A percentile compares a stretch with the other conserved stretches of the same genome.
phyloP scores from a whole-genome alignment of 352 stramenopile species.

The Phytophthora europaea region DNA sequence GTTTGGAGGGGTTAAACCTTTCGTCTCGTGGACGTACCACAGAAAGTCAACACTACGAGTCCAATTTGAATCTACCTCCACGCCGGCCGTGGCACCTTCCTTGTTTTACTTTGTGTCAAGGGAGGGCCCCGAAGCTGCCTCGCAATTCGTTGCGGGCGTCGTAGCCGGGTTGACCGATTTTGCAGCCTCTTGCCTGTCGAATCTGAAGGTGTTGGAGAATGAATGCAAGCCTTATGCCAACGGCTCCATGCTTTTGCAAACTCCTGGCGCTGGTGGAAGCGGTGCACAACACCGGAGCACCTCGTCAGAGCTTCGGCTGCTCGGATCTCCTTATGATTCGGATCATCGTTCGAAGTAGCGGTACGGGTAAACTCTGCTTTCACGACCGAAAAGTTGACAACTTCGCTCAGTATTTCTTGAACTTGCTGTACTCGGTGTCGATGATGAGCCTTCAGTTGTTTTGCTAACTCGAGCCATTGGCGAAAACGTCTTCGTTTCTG shows the following conservation, averaged over 20 bases:
- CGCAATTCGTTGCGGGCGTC: conserved; percentile 12
- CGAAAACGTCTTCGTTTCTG: conserved; percentile 18
- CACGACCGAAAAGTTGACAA: not conserved
- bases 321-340: not conserved
- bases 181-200: not conserved
- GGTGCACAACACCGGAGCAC: not conserved
- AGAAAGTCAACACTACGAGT: no score
- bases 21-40: no score
- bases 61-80: conserved; percentile 15
- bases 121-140: conserved; percentile 1
- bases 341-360: not conserved
- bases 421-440: conserved; percentile 3
- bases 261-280: conserved; percentile 11
- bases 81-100: conserved; percentile 15
- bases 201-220: not conserved
- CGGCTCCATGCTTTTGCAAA: conserved; percentile 6
- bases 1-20: no score
- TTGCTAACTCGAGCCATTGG: conserved; percentile 18
- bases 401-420: conserved; percentile 15
- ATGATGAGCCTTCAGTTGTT: conserved; percentile 10
- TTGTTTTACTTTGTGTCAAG: not conserved
- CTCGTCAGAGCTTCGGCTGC: conserved; percentile 2
- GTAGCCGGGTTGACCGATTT: conserved; percentile 1
- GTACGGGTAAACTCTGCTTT: not conserved
- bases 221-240: conserved; percentile 5